A percentile compares a stretch with the other conserved stretches of the same genome.
Conservation (phyloP, 805 yeast genomes). For the Cyberlindnera maclurae region DNA sequence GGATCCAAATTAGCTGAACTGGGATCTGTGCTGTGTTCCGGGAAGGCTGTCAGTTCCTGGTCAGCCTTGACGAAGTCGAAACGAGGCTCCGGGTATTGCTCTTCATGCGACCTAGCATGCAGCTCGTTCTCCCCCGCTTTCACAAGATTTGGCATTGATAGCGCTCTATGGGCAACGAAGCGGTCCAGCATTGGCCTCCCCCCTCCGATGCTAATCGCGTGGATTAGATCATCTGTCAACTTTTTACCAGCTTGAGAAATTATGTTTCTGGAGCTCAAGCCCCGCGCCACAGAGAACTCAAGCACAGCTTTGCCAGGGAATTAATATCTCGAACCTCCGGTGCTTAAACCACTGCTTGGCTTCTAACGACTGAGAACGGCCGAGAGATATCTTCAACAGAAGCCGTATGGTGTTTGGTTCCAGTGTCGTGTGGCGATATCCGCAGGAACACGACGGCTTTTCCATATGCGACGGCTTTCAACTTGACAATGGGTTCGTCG, state of each 20-base stretch:
- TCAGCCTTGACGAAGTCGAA: constrained; percentile 1
- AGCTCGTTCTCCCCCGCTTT: not conserved
- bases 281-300: too few relatives aligned
- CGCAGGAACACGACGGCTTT: constrained; percentile 18
- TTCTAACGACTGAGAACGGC: too few relatives aligned
- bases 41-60: not conserved
- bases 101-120: not conserved
- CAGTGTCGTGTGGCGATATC: constrained; percentile 29
- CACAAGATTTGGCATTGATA: constrained; percentile 13
- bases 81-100: not conserved
- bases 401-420: constrained; percentile 19
- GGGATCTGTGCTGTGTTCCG: too few relatives aligned
- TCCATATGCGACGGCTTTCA: constrained; percentile 26
- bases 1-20: too few relatives aligned
- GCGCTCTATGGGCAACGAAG: not conserved
- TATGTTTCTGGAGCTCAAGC: too few relatives aligned
- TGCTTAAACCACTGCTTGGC: too few relatives aligned
- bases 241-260: too few relatives aligned
- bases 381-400: not conserved
- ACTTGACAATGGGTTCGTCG: constrained; percentile 28
- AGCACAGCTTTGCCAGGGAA: too few relatives aligned
- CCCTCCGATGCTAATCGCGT: too few relatives aligned
- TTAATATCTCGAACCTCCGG: too few relatives aligned
- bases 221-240: too few relatives aligned
- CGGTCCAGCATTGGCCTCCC: not conserved